A percentile compares a stretch with the other conserved stretches of the same genome.
phyloP scores from a whole-genome alignment of 1,284 basidiomycete species.

The Schizopora paradoxa region DNA sequence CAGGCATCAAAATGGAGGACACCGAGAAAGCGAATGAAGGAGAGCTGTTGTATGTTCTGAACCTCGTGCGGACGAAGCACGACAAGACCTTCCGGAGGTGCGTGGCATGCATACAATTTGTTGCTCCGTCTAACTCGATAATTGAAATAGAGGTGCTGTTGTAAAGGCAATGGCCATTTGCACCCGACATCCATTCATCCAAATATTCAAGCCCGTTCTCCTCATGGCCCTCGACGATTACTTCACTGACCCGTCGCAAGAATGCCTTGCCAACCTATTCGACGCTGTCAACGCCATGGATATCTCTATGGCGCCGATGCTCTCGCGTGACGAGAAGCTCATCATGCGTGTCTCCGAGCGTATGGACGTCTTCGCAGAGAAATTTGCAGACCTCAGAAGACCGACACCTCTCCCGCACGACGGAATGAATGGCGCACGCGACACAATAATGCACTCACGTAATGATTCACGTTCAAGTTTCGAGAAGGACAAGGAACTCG shows the following conservation, averaged over 20 bases:
- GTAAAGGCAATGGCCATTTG: constrained; percentile 97
- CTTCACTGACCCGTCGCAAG: constrained; percentile 81
- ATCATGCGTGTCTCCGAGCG: constrained; percentile 87
- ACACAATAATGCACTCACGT: constrained; percentile 22
- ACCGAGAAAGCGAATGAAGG: constrained; percentile 34
- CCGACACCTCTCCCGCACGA: neutral
- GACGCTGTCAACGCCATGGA: constrained; percentile 93
- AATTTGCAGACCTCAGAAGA: constrained; percentile 41
- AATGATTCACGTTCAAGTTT: constrained; percentile 59
- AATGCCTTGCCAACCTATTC: constrained; percentile 83
- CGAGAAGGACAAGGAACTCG: constrained; percentile 56
- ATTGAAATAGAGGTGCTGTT: constrained; percentile 71
- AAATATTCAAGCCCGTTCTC: constrained; percentile 97
- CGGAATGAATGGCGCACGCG: neutral
- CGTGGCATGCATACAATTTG: constrained; percentile 24
- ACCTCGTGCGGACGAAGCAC: constrained; percentile 92
- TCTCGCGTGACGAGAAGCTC: constrained; percentile 80
- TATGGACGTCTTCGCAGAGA: constrained; percentile 89
- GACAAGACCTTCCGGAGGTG: constrained; percentile 84
- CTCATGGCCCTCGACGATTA: constrained; percentile 95
- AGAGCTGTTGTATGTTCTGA: constrained; percentile 89
- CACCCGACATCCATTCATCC: constrained; percentile 92
- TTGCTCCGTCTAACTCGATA: constrained; percentile 14
- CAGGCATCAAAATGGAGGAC: too few species aligned
- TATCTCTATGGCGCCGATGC: constrained; percentile 69